A percentile compares a stretch with the other conserved stretches of the same genome.
These are phyloP conservation scores for Mrakia gelida DNA, from an alignment of 768 basidiomycete species.

Conservation along the genomic window DNA sequence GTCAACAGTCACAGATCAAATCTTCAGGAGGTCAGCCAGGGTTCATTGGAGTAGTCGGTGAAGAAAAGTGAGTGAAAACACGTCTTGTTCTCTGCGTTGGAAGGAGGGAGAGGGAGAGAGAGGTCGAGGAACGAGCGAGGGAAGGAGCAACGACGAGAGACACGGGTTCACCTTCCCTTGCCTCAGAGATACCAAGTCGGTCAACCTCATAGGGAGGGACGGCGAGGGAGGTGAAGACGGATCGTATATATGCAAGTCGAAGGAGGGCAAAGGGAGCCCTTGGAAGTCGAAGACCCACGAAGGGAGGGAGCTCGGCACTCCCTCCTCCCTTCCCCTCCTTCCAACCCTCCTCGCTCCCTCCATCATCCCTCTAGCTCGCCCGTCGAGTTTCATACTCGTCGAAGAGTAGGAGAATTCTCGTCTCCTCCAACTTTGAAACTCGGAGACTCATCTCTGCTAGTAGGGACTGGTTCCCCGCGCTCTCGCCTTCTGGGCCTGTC, in stretches of 20 bases:
- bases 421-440: no score
- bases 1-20: background rate
- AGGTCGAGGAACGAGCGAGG: background rate
- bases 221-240: background rate
- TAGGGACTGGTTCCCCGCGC: background rate
- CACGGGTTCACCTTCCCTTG: no score
- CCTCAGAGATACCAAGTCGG: background rate
- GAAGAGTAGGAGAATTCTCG: no score
- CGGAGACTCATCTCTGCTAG: background rate
- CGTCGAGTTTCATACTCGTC: no score
- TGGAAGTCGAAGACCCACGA: background rate
- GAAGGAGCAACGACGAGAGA: no score
- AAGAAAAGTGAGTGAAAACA: conserved; percentile 4
- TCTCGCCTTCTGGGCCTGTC: background rate
- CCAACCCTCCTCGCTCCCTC: no score
- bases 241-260: background rate
- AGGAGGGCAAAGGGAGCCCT: background rate
- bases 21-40: background rate
- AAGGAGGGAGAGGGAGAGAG: background rate
- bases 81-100: no score
- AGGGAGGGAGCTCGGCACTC: no score
- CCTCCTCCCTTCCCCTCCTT: no score
- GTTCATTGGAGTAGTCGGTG: conserved; percentile 2
- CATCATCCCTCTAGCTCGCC: no score
- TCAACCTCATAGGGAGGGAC: background rate